Conservation (phyloP, 257 asterid genomes). For the Gardenia jasminoides region DNA sequence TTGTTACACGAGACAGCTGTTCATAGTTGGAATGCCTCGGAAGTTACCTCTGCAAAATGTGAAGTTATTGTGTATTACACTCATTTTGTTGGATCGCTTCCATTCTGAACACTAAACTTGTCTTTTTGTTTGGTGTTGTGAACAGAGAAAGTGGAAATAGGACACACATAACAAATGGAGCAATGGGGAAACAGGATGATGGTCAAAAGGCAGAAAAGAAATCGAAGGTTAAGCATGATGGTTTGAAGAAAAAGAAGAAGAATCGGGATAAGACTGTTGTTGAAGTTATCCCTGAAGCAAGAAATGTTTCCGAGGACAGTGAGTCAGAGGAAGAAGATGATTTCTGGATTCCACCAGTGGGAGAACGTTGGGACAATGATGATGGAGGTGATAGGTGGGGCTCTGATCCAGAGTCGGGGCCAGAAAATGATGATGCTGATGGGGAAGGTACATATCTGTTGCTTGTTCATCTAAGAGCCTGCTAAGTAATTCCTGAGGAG, state of each 20-base stretch:
- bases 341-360: conserved; percentile 90
- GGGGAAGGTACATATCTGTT: conserved; percentile 49
- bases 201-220: conserved; percentile 29
- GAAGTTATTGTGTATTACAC: neutral
- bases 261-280: conserved; percentile 35
- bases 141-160: conserved; percentile 74
- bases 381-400: conserved; percentile 92
- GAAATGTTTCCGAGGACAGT: conserved; percentile 49
- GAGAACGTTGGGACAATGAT: conserved; percentile 93
- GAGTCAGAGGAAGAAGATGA: conserved; percentile 56
- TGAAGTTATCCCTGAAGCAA: conserved; percentile 45
- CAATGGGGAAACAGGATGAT: conserved; percentile 29
- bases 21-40: neutral
- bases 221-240: conserved; percentile 21
- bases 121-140: neutral
- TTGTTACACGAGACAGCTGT: neutral
- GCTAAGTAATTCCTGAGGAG: neutral
- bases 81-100: neutral
- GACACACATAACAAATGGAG: conserved; percentile 34
- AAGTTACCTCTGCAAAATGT: neutral
- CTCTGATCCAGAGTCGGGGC: conserved; percentile 55
- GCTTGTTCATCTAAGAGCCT: neutral
- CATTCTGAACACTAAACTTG: neutral
- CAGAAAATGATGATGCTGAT: conserved; percentile 46
- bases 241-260: conserved; percentile 32